Percentiles rank a stretch among this genome's conserved stretches.
Conservation (phyloP, 1,284 basidiomycete species). For the Ceratobasidium sp. region DNA sequence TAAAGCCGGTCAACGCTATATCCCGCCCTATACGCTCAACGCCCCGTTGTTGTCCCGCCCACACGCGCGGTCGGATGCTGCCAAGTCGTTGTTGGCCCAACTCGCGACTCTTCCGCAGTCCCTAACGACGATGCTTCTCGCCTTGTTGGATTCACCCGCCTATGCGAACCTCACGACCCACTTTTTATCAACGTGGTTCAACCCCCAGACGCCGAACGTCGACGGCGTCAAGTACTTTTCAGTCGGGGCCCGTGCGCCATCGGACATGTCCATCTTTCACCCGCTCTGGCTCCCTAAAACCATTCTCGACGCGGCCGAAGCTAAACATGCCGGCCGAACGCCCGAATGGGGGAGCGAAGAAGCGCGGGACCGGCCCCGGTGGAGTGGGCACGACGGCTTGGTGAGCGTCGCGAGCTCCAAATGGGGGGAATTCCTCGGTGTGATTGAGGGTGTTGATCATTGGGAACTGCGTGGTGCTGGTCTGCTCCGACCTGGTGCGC, state of each 20-base stretch:
- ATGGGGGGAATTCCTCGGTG: conserved; percentile 95
- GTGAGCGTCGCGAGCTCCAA: conserved; percentile 90
- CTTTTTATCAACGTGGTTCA: conserved; percentile 89
- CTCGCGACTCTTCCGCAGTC: conserved; percentile 77
- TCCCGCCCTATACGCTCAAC: conserved; percentile 62
- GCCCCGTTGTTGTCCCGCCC: conserved; percentile 60
- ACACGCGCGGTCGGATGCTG: not conserved
- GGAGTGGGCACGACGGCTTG: conserved; percentile 87
- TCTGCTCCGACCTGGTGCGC: not conserved
- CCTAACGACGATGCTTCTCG: conserved; percentile 90
- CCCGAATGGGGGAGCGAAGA: conserved; percentile 38
- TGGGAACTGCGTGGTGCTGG: conserved; percentile 91
- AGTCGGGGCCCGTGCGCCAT: conserved; percentile 79
- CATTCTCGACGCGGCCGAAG: conserved; percentile 86
- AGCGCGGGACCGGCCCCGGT: conserved; percentile 53
- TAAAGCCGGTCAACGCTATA: conserved; percentile 25
- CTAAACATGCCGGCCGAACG: conserved; percentile 49
- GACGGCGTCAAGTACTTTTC: conserved; percentile 90
- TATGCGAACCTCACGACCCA: conserved; percentile 94
- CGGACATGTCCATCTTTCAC: conserved; percentile 85
- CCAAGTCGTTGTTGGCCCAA: conserved; percentile 41
- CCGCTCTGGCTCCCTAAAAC: conserved; percentile 98
- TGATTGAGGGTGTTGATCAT: conserved; percentile 92
- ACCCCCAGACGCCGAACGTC: conserved; percentile 89
- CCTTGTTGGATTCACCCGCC: conserved; percentile 94